Evolutionary conservation across 2,329 filamentous ascomycete species (phyloP).

Genomic region (Pseudogymnoascus sp.): DNA sequence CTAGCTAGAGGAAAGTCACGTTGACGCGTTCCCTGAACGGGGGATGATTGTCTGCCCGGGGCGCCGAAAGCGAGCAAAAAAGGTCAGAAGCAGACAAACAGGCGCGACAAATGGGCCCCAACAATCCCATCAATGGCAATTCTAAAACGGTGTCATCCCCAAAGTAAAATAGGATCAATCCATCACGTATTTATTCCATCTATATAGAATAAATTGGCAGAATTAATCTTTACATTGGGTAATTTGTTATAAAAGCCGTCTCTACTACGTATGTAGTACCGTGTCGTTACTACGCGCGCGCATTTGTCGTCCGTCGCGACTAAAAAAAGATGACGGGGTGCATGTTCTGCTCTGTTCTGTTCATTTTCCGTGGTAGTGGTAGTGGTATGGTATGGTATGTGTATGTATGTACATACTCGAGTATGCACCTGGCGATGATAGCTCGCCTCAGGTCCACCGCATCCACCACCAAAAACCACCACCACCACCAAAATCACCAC

Average conservation of each 20-base stretch:
- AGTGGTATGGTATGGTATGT: no score
- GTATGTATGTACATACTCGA: no score
- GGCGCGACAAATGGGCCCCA: neutral
- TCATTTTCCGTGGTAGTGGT: no score
- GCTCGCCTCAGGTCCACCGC: conserved; percentile 10
- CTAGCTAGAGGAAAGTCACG: neutral
- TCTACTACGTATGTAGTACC: no score
- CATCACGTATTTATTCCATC: neutral
- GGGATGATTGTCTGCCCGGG: neutral
- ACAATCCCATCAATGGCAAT: neutral
- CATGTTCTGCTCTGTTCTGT: neutral
- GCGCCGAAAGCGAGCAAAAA: neutral
- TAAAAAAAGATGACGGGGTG: conserved; percentile 3
- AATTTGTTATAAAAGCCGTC: no score
- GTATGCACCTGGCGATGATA: conserved; percentile 7
- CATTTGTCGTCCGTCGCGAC: neutral
- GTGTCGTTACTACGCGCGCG: no score
- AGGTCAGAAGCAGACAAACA: neutral
- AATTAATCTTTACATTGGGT: no score
- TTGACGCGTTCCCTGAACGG: neutral
- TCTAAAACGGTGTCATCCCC: neutral
- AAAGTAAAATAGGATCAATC: neutral
- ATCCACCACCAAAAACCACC: conserved; percentile 1
- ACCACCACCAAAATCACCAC: conserved; percentile 1
- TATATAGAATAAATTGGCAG: neutral